phyloP scores from a whole-genome alignment of 768 basidiomycete species.

The Boletellus sp. region DNA sequence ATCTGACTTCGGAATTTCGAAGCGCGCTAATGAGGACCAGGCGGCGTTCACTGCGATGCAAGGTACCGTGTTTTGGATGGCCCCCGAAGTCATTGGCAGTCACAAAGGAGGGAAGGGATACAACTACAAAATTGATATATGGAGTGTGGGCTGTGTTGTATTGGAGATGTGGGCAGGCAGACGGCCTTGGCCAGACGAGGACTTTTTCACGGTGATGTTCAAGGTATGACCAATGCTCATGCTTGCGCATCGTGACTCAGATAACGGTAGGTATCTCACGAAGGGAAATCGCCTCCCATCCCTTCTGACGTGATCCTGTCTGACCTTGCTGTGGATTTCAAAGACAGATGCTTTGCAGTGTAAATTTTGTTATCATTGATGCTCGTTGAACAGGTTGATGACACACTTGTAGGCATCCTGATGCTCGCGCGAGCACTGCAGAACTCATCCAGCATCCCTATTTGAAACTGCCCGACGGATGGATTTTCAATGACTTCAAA shows the following conservation, averaged over 20 bases:
- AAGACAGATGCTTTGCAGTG: slow-evolving; percentile 87
- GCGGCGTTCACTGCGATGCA: slow-evolving; percentile 90
- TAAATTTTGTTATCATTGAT: slow-evolving; percentile 35
- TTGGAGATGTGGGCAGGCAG: slow-evolving; percentile 99
- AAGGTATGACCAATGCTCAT: slow-evolving; percentile 51
- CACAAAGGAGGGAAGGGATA: slow-evolving; percentile 82
- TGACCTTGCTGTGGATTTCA: slow-evolving; percentile 77
- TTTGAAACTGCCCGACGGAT: slow-evolving; percentile 65
- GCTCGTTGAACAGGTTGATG: slow-evolving; percentile 1
- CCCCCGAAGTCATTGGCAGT: slow-evolving; percentile 88
- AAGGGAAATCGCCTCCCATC: slow-evolving; percentile 82
- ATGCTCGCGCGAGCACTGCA: slow-evolving; percentile 73
- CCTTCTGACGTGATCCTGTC: slow-evolving; percentile 79
- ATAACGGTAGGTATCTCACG: slow-evolving; percentile 67
- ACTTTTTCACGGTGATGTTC: slow-evolving; percentile 89
- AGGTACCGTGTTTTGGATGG: slow-evolving; percentile 99
- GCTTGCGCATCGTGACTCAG: background rate
- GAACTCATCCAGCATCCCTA: slow-evolving; percentile 81
- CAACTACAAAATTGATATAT: slow-evolving; percentile 96
- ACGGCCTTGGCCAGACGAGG: slow-evolving; percentile 90
- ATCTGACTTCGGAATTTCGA: slow-evolving; percentile 98
- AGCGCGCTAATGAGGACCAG: slow-evolving; percentile 84
- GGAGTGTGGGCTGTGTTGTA: slow-evolving; percentile 98
- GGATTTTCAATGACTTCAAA: slow-evolving; percentile 64
- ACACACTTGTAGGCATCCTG: slow-evolving; percentile 58